Conservation (phyloP, 441 rosid genomes). For the Syzygium syzygioides region DNA sequence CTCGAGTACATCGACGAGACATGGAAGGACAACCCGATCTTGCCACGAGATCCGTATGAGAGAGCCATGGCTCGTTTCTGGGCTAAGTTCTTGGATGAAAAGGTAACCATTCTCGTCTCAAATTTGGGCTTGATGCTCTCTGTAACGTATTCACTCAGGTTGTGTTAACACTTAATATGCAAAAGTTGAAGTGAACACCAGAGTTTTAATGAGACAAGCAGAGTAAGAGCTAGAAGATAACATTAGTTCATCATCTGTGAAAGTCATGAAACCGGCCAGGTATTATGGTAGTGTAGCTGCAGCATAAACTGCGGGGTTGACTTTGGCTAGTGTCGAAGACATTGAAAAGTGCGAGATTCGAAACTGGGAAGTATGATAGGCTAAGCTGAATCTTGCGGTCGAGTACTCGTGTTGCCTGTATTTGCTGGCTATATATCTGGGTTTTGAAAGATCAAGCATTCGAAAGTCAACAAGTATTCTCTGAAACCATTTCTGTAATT, state of each 20-base stretch:
- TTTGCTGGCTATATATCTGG: neutral
- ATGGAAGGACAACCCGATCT: conserved; percentile 4
- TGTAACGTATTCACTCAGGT: neutral
- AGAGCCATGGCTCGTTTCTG: conserved; percentile 8
- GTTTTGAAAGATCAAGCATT: neutral
- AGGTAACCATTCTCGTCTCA: neutral
- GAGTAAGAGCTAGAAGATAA: neutral
- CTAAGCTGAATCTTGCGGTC: neutral
- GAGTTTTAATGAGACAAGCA: neutral
- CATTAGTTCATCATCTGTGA: neutral
- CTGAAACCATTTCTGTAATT: neutral
- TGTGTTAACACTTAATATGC: neutral
- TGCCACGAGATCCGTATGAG: neutral
- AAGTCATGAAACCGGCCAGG: neutral
- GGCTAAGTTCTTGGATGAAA: conserved; percentile 13
- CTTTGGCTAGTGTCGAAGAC: neutral
- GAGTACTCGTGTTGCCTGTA: neutral
- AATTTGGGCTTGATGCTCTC: neutral
- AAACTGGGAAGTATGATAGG: neutral
- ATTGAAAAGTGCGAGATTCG: neutral
- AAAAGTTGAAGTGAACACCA: neutral
- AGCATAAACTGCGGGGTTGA: neutral
- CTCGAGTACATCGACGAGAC: conserved; percentile 14
- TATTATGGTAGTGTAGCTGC: neutral
- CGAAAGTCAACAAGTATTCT: neutral